phyloP scores from a whole-genome alignment of 2,329 filamentous ascomycete genomes.

The Colletotrichum spinosum region DNA sequence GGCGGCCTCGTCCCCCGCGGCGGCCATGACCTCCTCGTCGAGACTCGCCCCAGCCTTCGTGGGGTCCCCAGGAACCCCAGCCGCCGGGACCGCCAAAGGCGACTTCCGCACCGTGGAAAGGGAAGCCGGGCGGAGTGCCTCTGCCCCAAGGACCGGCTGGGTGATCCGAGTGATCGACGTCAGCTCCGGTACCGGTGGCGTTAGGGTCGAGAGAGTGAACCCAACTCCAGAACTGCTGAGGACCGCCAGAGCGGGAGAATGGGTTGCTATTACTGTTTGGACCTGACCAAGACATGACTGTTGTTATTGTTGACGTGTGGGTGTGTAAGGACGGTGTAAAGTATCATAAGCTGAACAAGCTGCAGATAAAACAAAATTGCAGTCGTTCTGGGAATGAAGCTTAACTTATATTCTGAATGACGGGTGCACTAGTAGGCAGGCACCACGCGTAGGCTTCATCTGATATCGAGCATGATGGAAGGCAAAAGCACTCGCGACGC shows the following conservation, averaged over 20 bases:
- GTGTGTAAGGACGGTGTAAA: neutral
- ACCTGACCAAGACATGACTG: slow-evolving; percentile 37
- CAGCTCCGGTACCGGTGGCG: slow-evolving; percentile 44
- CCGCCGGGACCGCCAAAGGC: slow-evolving; percentile 29
- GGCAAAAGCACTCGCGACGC: slow-evolving; percentile 37
- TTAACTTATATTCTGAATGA: slow-evolving; percentile 15
- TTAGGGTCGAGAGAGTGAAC: slow-evolving; percentile 48
- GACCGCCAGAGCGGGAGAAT: slow-evolving; percentile 19
- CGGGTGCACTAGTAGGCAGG: slow-evolving; percentile 17
- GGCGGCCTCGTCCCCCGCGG: slow-evolving; percentile 11
- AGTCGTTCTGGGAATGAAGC: too few relatives aligned
- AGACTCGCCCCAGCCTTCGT: slow-evolving; percentile 28
- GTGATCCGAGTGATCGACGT: slow-evolving; percentile 56
- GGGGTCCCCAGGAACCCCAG: slow-evolving; percentile 26
- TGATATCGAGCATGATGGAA: slow-evolving; percentile 30
- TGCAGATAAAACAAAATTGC: neutral
- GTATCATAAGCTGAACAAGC: slow-evolving; percentile 12
- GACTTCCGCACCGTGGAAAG: slow-evolving; percentile 43
- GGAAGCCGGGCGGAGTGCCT: slow-evolving; percentile 47
- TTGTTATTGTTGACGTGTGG: slow-evolving; percentile 2
- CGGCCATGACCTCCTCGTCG: slow-evolving; percentile 15
- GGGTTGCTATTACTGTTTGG: slow-evolving; percentile 34
- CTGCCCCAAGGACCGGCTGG: slow-evolving; percentile 40
- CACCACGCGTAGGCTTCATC: slow-evolving; percentile 33
- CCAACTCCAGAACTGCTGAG: slow-evolving; percentile 44